Percentiles rank a stretch among this genome's conserved stretches.
These are phyloP conservation scores for Anethum foeniculum DNA, from an alignment of 140 eudicot genomes.

Conservation along the genomic window DNA sequence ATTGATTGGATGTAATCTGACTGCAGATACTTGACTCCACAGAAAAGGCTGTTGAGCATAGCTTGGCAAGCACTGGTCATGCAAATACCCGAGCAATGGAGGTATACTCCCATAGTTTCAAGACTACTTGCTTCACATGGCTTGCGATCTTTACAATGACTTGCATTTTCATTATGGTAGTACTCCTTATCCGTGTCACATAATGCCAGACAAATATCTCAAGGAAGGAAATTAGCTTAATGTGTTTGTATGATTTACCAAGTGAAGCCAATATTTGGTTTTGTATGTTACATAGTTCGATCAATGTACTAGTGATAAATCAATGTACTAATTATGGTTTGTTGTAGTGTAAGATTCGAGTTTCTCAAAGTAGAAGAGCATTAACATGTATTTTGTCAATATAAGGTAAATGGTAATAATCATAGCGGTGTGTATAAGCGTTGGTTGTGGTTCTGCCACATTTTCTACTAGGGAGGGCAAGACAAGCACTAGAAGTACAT, in stretches of 20 bases:
- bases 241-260: neutral
- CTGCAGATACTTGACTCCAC: conserved; percentile 90
- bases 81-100: conserved; percentile 56
- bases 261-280: neutral
- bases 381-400: too few species aligned
- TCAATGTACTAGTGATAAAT: neutral
- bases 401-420: too few species aligned
- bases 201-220: conserved; percentile 5
- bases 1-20: neutral
- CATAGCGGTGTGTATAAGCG: neutral
- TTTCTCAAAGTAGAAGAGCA: neutral
- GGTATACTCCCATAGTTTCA: conserved; percentile 47
- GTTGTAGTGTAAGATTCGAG: neutral
- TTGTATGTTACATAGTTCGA: neutral
- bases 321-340: neutral
- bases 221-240: neutral
- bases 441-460: neutral
- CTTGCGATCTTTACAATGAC: conserved; percentile 56
- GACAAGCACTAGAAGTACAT: neutral
- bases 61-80: conserved; percentile 83
- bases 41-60: conserved; percentile 80
- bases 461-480: neutral
- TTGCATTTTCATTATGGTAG: conserved; percentile 75
- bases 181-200: conserved; percentile 72
- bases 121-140: conserved; percentile 78